phyloP scores from a whole-genome alignment of 768 basidiomycete genomes.

The Collybia sordida region DNA sequence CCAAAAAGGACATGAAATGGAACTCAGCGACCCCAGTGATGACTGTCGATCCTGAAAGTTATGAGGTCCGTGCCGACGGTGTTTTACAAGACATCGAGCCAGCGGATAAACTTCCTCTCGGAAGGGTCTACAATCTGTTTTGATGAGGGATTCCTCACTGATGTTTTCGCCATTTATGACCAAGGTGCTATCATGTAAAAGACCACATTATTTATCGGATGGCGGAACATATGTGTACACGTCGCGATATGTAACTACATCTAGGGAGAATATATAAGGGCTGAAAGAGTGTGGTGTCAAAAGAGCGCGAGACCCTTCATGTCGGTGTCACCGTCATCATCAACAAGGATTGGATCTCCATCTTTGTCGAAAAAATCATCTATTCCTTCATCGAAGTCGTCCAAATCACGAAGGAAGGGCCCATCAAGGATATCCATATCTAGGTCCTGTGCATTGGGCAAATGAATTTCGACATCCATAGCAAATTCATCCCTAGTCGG shows the following conservation, averaged over 20 bases:
- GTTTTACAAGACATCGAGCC: conserved; percentile 73
- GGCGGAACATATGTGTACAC: too few relatives aligned
- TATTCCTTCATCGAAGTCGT: conserved; percentile 18
- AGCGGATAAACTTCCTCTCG: conserved; percentile 67
- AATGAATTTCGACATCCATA: background rate
- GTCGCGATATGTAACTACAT: too few relatives aligned
- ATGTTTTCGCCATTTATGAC: too few relatives aligned
- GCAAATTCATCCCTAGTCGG: background rate
- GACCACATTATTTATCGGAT: too few relatives aligned
- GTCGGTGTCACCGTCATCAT: conserved; percentile 4
- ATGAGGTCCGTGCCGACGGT: conserved; percentile 83
- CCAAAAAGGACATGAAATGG: conserved; percentile 93
- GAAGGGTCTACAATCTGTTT: conserved; percentile 77
- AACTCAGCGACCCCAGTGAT: conserved; percentile 82
- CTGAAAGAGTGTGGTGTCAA: too few relatives aligned
- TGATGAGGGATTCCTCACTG: conserved; percentile 28
- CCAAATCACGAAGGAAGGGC: conserved; percentile 14
- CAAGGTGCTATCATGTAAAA: too few relatives aligned
- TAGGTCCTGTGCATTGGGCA: conserved; percentile 5
- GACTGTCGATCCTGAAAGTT: conserved; percentile 89
- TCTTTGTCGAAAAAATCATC: conserved; percentile 2
- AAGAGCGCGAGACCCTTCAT: conserved; percentile 2
- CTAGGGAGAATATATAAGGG: too few relatives aligned
- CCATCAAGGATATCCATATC: conserved; percentile 14
- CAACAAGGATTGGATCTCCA: background rate